phyloP scores from a whole-genome alignment of 495 filamentous ascomycete species.

The Choiromyces venosus region DNA sequence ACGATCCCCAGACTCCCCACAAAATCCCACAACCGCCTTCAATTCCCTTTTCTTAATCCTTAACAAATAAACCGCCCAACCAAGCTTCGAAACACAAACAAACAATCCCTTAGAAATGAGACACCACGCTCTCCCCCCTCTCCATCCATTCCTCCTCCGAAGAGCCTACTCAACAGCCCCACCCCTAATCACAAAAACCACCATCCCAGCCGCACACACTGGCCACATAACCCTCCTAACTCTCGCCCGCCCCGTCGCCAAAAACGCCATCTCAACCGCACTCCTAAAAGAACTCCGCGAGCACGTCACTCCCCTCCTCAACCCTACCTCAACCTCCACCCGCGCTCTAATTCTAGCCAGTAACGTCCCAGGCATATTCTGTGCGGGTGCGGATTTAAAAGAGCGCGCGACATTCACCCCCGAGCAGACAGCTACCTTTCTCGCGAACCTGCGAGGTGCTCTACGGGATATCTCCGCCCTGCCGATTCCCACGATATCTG shows the following conservation, averaged over 20 bases:
- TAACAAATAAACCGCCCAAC: not conserved
- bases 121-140: not conserved
- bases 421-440: constrained; percentile 72
- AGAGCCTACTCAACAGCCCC: constrained; percentile 14
- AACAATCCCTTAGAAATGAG: not conserved
- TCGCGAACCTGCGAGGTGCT: constrained; percentile 64
- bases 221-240: constrained; percentile 84
- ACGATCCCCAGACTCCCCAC: not conserved
- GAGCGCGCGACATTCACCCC: constrained; percentile 68
- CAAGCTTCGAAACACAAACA: not conserved
- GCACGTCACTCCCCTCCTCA: constrained; percentile 63
- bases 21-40: not conserved
- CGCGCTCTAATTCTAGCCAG: constrained; percentile 73
- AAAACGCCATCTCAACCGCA: constrained; percentile 81
- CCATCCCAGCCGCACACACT: constrained; percentile 69
- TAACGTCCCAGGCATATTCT: constrained; percentile 74
- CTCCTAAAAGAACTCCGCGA: constrained; percentile 63
- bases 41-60: not conserved
- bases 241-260: constrained; percentile 73
- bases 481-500: constrained; percentile 81
- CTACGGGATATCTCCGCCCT: constrained; percentile 63
- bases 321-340: constrained; percentile 62
- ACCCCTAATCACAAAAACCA: constrained; percentile 61
- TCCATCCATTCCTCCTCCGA: constrained; percentile 6
- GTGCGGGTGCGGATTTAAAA: constrained; percentile 90